Evolutionary conservation across 345 rosid species (phyloP), one percentile per base, ranked within the genome.

Genomic region (Sonneratia alba): DNA sequence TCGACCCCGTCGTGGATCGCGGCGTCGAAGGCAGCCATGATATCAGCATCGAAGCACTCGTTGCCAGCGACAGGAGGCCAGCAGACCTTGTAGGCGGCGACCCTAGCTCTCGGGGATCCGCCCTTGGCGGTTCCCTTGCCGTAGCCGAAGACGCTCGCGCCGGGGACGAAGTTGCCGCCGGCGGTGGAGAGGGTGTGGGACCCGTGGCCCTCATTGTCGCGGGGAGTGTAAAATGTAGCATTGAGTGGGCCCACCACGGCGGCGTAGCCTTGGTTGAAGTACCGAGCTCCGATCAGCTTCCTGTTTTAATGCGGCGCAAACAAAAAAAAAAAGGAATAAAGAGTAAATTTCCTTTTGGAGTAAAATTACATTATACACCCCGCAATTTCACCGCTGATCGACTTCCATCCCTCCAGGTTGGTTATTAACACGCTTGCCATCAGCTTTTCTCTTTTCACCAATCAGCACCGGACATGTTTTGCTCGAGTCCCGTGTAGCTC

Each of bases 131-230:
- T 89, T 51, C 94, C 97, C 18, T 79, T 74, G 36, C 84, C 90
- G 19, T 77, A 77, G n/a, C 90, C 86, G 10, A 84, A 79, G 40
- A 91, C 79, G 70, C 76, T 86, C 7, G 86, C 91, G 2, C 81
- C 81, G 1, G 80, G 59, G 3, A 86, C 95, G 8, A 86, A 89
- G 77, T 77, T 79, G 27, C 97, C 95, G 0, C 78, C 95, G 12
- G 96, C 96, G 7, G 98, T 91, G 6, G 98, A 94, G 40, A 94
- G 82, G 40, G 97, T 94, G 82, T 91, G 98, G 19, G 90, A 83
- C 21, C 96, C 97, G 72, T 94, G 98, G 18, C 98, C 98, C 0
- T 86, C 87, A 1, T 69, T 65, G 80, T 94, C 98, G 0, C 96
- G 93, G 0, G 97, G 87, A 36, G 95, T 45, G 34, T 88, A 80